Base-by-base conservation (phyloP, 768 basidiomycete genomes). In the Termitomyces sp. region DNA sequence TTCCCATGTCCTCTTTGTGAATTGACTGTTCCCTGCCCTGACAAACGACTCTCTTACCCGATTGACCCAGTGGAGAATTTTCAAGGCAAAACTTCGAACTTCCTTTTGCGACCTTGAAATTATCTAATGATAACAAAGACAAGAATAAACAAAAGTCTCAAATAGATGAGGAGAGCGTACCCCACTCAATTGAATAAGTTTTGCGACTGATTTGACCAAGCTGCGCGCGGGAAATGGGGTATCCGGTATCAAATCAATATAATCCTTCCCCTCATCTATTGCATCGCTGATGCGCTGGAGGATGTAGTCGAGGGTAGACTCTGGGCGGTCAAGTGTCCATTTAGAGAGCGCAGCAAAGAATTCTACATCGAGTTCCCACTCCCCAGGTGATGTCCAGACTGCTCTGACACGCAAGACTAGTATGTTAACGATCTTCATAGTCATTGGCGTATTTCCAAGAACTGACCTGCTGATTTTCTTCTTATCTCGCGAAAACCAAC, bases 1-100 rank as follows among this genome's bases (percentile, higher is more conserved):
- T 22, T 46, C 50, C 58, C 60, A 59, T 7, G 63, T 60, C 33
- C 36, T 39, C 39, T 38, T 47, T 7, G 56, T 54, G 29, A 62
- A 59, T 22, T 50, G 52, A 0, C 54, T 48, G n/a, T 47, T 25
- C 2, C 12, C 20, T 9, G 41, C 22, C 16, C 39, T 36, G 20
- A 16, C 40, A 35, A 61, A 64, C 5, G 56, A 52, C 13, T 33
- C 27, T 27, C 52, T 52, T n/a, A 64, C 27, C 7, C 54, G 33
- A 7, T 44, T 38, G 5, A 64, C 58, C 60, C 63, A 64, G 5
- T 15, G 11, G 10, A 60, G 13, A 31, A 64, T 54, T 3, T 52
- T 16, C 10, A 51, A 25, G 22, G 46, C 32, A 45, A 63, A 63
- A 15, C 50, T 20, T 4, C 46, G 44, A n/a, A 61, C 60, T 16